phyloP scores from a whole-genome alignment of 148 eudicot species.

The Dianthus caryophyllus region DNA sequence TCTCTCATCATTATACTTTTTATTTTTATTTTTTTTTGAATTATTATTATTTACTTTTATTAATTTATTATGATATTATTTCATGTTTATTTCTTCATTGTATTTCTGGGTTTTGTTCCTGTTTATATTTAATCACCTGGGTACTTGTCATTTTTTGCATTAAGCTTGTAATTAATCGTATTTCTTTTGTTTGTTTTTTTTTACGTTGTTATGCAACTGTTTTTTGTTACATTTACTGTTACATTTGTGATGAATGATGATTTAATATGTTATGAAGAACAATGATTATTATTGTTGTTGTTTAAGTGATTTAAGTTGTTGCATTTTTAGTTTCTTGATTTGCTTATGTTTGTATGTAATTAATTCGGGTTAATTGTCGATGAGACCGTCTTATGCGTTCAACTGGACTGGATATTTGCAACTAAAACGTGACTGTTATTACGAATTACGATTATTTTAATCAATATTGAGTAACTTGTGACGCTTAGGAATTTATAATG shows the following conservation, averaged over 20 bases:
- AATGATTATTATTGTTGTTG: background rate
- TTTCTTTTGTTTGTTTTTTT: background rate
- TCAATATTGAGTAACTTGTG: too few relatives aligned
- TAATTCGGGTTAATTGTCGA: too few relatives aligned
- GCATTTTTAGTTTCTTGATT: slow-evolving; percentile 8
- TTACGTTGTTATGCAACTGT: background rate
- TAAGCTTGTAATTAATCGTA: background rate
- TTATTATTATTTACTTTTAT: too few relatives aligned
- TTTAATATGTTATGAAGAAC: background rate
- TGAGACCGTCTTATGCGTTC: too few relatives aligned
- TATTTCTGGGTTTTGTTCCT: slow-evolving; percentile 7
- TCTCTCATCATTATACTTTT: slow-evolving; percentile 2
- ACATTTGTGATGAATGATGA: background rate
- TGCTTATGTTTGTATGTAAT: background rate
- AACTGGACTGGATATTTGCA: too few relatives aligned
- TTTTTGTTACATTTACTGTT: slow-evolving; percentile 5
- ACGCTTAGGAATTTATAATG: too few relatives aligned
- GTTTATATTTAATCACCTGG: slow-evolving; percentile 6
- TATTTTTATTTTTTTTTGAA: too few relatives aligned
- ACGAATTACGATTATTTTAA: too few relatives aligned
- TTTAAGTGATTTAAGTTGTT: background rate
- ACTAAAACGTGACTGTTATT: too few relatives aligned
- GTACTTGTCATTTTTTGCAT: slow-evolving; percentile 2
- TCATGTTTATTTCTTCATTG: background rate
- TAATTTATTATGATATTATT: too few relatives aligned